phyloP scores from a whole-genome alignment of 2,329 filamentous ascomycete species.

The Paracamarosporium sp. region DNA sequence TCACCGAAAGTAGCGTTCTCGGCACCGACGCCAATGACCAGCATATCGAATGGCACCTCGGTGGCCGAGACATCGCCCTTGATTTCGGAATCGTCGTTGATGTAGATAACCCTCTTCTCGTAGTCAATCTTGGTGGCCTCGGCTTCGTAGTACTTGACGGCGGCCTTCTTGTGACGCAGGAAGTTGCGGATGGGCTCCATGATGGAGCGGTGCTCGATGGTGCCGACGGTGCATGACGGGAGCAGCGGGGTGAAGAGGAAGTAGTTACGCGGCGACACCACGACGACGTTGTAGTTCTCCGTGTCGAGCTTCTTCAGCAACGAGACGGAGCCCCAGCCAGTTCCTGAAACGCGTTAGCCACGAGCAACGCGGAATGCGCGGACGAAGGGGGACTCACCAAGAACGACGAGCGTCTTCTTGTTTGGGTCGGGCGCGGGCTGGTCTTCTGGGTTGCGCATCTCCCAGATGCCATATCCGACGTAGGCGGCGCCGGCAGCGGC shows the following conservation, averaged over 20 bases:
- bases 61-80: slow-evolving; percentile 83
- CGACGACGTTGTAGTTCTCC: slow-evolving; percentile 98
- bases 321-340: slow-evolving; percentile 95
- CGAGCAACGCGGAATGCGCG: slow-evolving; percentile 6
- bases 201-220: slow-evolving; percentile 98
- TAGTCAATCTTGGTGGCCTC: slow-evolving; percentile 96
- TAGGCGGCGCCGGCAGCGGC: slow-evolving; percentile 72
- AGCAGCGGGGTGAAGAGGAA: slow-evolving; percentile 99
- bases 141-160: slow-evolving; percentile 97
- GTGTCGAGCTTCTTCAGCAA: slow-evolving; percentile 98
- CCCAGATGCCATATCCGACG: slow-evolving; percentile 81
- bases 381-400: slow-evolving; percentile 68
- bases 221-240: slow-evolving; percentile 95
- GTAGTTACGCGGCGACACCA: slow-evolving; percentile 98
- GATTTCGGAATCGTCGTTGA: slow-evolving; percentile 91
- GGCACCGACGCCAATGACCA: slow-evolving; percentile 94
- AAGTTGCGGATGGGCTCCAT: slow-evolving; percentile 99
- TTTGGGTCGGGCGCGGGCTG: slow-evolving; percentile 79
- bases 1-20: slow-evolving; percentile 97
- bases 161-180: slow-evolving; percentile 89
- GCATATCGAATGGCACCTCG: slow-evolving; percentile 96
- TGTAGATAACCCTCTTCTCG: slow-evolving; percentile 84
- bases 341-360: slow-evolving; percentile 64
- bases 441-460: slow-evolving; percentile 79
- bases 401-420: slow-evolving; percentile 97